Base-by-base conservation (phyloP, 1,139 yeast genomes). In the Blastobotrys serpentis region DNA sequence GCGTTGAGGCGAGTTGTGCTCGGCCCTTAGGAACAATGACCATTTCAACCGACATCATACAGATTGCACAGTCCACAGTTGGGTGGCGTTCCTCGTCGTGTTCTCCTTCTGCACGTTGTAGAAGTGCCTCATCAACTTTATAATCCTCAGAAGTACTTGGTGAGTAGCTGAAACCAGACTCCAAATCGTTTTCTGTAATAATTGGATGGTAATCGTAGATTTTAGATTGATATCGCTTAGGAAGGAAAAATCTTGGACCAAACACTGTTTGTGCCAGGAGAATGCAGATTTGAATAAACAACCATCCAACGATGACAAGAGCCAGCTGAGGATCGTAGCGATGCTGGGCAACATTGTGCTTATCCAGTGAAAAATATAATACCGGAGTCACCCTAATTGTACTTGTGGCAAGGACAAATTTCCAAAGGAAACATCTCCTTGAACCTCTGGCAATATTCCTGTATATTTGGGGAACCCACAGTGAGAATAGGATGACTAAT, bases 401-500 rank as follows among this genome's bases (percentile, higher is more conserved):
- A 0, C 89, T 78, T 0, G 86, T 79, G 0, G 89, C 86, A 13
- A 83, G 26, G 16, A 89, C 75, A 59, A 85, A 92, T 51, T 77
- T 77, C 87, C 89, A 84, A 38, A 73, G 68, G 56, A 86, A 81
- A 3, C 89, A 78, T 34, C 73, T 71, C 48, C 84, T 71, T 18
- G 86, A 74, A 21, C 92, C 92, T 50, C 87, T 76, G 17, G 85
- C 67, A 3, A 86, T 82, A 61, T 88, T 87, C 58, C 96, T 74
- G 53, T 82, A 79, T 44, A 88, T 84, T 64, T 90, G 98, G 0
- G 97, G 97, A n/a, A 85, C 57, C 97, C 97, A 90, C 57, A 79
- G 81, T 0, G 95, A 86, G 63, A 82, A 86, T 26, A 84, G 61
- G 1, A 74, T 49, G 1, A 81, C 53, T 4, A 84, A 63, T 0